Conservation (phyloP, 140 eudicot genomes). For the Ambrosia hybrid region DNA sequence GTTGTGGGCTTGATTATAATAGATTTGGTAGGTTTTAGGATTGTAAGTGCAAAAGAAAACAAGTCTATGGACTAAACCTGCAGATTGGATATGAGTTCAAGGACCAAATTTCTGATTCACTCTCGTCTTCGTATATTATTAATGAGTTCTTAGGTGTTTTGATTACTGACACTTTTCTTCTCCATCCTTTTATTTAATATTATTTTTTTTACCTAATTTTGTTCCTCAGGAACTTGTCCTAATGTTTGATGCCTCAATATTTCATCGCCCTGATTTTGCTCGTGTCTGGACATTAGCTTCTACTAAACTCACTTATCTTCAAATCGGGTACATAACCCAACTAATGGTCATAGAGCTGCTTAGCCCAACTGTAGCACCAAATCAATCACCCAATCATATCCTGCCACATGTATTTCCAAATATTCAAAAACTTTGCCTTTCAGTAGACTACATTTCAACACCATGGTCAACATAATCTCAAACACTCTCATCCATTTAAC, state of each 20-base stretch:
- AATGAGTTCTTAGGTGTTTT: not conserved
- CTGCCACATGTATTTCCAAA: constrained; percentile 55
- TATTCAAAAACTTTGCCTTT: constrained; percentile 66
- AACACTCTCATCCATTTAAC: constrained; percentile 58
- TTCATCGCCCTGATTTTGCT: constrained; percentile 72
- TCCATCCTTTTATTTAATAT: not conserved
- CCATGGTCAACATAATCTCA: constrained; percentile 75
- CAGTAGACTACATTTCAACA: constrained; percentile 90
- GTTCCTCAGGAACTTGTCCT: constrained; percentile 78
- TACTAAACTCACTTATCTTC: constrained; percentile 61
- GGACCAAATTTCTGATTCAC: not conserved
- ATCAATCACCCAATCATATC: constrained; percentile 37
- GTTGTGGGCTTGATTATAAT: not conserved
- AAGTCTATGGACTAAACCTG: constrained; percentile 9
- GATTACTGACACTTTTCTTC: too few relatives aligned
- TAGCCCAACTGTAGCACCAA: constrained; percentile 61
- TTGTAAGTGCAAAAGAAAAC: constrained; percentile 2
- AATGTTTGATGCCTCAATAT: constrained; percentile 86
- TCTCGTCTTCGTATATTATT: not conserved
- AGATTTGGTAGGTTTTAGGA: constrained; percentile 4
- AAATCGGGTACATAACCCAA: constrained; percentile 84
- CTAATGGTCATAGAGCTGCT: constrained; percentile 83
- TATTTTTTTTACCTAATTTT: constrained; percentile 22
- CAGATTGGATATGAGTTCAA: constrained; percentile 4
- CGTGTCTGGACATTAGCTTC: constrained; percentile 87